Evolutionary conservation across 139 green algal genomes (phyloP), one percentile per base, ranked within the genome.

Genomic region (Microglena sp.): DNA sequence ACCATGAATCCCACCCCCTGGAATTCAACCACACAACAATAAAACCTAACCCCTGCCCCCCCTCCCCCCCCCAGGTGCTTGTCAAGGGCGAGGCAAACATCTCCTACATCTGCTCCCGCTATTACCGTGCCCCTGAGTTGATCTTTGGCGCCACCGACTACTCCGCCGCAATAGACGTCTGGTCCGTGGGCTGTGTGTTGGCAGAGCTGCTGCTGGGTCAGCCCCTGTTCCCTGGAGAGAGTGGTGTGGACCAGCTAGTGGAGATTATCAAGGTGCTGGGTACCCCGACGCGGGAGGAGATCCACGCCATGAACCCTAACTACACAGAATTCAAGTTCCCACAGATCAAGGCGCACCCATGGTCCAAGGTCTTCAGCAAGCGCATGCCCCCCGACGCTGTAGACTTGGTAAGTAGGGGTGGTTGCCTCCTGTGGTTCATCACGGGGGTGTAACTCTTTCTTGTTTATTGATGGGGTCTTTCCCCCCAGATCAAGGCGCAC

Each of bases 241-340:
- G 71, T 56, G 92, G 94, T 2, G 90, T 99, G 58, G 94, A 99
- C 77, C 94, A 99, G 85, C 83, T 99, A 61, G 94, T 98, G 68
- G 92, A 99, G 80, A 99, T 99, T 82, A 97, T 99, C 74, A 99
- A 99, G 85, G 91, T 94, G 66, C 82, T 98, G 69, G 92, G 92
- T 57, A 98, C 92, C n/a, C 92, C 92, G 21, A 90, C 79, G 1
- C 75, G 85, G 3, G 91, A 97, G 78, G 90, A 99, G 77, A 98
- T 99, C 75, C 83, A 92, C 60, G 81, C 83, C 33, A 99, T 99
- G 94, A 98, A 99, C 85, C 94, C 93, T 66, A 97, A 98, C 82
- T 99, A 99, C 84, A 98, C 92, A 27, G 93, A 99, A 80, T 96
- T 98, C 83, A 97, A 96, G 77, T 96, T 97, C 70, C 91, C 91